Evolutionary conservation across 805 yeast species (phyloP), one percentile per base, ranked within the genome.

Genomic region (Kurtzmaniella fragi): DNA sequence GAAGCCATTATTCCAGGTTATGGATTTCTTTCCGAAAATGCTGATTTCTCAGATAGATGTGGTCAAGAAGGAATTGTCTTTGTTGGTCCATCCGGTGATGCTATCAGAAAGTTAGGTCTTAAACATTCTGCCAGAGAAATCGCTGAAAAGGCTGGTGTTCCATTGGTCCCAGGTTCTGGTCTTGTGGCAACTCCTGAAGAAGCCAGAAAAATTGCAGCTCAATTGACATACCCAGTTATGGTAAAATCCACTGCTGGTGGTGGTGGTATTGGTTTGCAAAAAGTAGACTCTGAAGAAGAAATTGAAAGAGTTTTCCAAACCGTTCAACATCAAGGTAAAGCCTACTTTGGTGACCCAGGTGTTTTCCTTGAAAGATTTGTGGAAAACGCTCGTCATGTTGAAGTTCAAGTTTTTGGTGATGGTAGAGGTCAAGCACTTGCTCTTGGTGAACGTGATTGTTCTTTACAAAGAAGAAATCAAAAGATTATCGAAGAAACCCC

Each of bases 1-100:
- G 86, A 93, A 58, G 98, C 97, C n/a, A 89, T 91, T 47, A 84
- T 93, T 47, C 99, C 99, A 5, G 99, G 99, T 43, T 91, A 93
- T 57, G 99, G 99, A 3, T 91, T 91, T 73, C 68, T 91, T 31
- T 87, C 96, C 13, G 99, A 91, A 64, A 91, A 91, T 60, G 97
- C 98, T 16, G 96, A 87, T 42, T 91, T 91, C 57, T 85, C 97
- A 34, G 96, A 90, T 57, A 77, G 88, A 55, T 82, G 96, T 67
- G 83, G 67, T 20, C 67, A 65, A 39, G 95, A 85, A 59, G 95
- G 93, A 28, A 82, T 91, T 49, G 84, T 82, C 2, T 91, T 91
- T 64, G 95, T 91, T 33, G 99, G 99, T n/a, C 99, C 99, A 13
- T 73, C 91, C 12, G 96, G 96, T 38, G 89, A 86, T 44, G 90